Percentiles rank a stretch among this genome's conserved stretches.
phyloP scores from a whole-genome alignment of 768 basidiomycete genomes.

The Russula vinacea region DNA sequence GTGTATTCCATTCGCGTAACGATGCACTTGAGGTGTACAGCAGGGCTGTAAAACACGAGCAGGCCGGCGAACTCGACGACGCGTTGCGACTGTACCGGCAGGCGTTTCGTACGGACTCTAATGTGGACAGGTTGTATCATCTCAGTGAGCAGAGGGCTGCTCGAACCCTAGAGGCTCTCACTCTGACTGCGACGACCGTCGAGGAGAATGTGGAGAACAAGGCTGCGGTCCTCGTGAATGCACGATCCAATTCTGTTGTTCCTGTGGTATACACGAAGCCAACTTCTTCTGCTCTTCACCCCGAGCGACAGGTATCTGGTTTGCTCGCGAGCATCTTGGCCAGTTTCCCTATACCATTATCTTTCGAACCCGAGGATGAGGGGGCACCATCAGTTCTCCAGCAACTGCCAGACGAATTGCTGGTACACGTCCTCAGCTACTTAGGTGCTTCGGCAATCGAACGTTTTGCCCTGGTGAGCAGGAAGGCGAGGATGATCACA shows the following conservation, averaged over 20 bases:
- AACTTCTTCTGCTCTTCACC: conserved; percentile 23
- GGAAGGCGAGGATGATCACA: conserved; percentile 70
- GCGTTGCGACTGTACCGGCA: conserved; percentile 74
- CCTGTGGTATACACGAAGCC: conserved; percentile 12
- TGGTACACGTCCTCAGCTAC: conserved; percentile 61
- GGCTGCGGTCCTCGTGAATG: neutral
- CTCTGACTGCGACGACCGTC: neutral
- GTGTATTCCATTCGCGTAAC: conserved; percentile 33
- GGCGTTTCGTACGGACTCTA: conserved; percentile 72
- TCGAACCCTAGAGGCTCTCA: conserved; percentile 3
- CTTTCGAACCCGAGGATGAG: conserved; percentile 72
- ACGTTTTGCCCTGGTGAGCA: conserved; percentile 68
- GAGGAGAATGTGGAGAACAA: neutral
- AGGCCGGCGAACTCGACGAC: conserved; percentile 67
- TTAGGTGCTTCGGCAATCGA: conserved; percentile 70
- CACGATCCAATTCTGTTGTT: conserved; percentile 14
- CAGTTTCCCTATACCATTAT: conserved; percentile 47
- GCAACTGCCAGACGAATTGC: conserved; percentile 70
- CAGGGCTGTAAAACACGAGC: conserved; percentile 69
- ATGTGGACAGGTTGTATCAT: conserved; percentile 71
- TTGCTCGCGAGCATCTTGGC: conserved; percentile 49
- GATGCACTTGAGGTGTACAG: conserved; percentile 65
- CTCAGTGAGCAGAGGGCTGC: conserved; percentile 46
- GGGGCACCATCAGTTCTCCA: conserved; percentile 52
- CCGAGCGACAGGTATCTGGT: conserved; percentile 37